Conservation (phyloP, 2,329 filamentous ascomycete genomes). For the Beauveria varroae region DNA sequence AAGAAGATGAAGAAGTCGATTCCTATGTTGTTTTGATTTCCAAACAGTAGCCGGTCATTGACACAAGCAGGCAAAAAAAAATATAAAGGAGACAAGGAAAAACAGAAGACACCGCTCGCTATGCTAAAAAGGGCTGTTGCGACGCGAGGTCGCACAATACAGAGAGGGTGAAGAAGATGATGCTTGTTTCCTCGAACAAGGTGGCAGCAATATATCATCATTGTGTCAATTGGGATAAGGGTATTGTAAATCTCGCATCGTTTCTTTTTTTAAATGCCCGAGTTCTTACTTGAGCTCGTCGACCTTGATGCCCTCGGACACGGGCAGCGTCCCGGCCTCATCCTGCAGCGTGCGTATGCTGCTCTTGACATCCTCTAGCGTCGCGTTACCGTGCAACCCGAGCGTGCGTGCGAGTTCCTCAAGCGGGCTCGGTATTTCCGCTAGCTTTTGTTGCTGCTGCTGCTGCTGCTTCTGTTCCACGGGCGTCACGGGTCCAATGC, state of each 20-base stretch:
- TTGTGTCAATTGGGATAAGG: not conserved
- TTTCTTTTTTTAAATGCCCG: too few relatives aligned
- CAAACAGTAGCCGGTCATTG: not conserved
- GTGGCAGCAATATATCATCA: not conserved
- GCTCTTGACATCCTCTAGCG: conserved; percentile 27
- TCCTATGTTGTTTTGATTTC: not conserved
- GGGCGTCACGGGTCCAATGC: not conserved
- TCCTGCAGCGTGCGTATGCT: conserved; percentile 25
- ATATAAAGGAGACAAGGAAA: not conserved
- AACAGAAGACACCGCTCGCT: conserved; percentile 7
- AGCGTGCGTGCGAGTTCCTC: conserved; percentile 28
- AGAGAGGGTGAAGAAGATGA: not conserved
- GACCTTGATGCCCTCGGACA: not conserved
- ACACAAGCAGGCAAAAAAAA: not conserved
- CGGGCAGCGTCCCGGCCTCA: not conserved
- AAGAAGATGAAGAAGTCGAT: not conserved
- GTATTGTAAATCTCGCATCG: too few relatives aligned
- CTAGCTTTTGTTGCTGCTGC: not conserved
- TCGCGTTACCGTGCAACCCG: conserved; percentile 27
- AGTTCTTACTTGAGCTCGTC: not conserved
- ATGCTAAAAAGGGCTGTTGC: not conserved
- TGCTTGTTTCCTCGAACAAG: not conserved
- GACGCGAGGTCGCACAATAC: not conserved
- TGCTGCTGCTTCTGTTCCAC: not conserved
- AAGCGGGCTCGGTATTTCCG: conserved; percentile 20